phyloP scores from a whole-genome alignment of 179 eudicot genomes.

The Camellia oleifera region DNA sequence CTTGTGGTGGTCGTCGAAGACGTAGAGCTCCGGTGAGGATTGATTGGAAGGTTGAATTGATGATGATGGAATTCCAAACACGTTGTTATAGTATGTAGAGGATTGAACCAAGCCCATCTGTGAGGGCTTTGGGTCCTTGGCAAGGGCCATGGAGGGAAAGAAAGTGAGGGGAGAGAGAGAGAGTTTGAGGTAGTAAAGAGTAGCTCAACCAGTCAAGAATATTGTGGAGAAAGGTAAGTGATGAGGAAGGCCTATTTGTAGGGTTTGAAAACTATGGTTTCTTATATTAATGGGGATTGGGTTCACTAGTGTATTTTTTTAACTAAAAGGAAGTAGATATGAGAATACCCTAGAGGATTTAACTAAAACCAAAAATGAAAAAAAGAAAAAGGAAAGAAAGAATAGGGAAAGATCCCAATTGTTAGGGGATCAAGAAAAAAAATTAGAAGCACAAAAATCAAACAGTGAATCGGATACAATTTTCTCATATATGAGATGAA shows the following conservation, averaged over 20 bases:
- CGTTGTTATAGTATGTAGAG: conserved; percentile 35
- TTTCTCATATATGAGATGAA: too few relatives aligned
- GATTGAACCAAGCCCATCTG: too few relatives aligned
- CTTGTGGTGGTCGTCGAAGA: not conserved
- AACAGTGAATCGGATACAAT: too few relatives aligned
- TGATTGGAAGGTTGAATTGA: conserved; percentile 31
- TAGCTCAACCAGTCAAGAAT: not conserved
- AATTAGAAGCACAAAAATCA: too few relatives aligned
- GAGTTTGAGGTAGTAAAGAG: not conserved
- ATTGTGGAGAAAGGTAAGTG: not conserved
- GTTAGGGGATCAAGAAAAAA: conserved; percentile 22
- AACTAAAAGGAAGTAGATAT: not conserved
- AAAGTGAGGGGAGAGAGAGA: conserved; percentile 4
- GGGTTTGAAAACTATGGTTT: conserved; percentile 13
- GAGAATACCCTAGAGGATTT: too few relatives aligned
- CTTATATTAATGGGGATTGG: conserved; percentile 22
- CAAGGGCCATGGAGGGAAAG: conserved; percentile 49
- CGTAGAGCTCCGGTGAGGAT: conserved; percentile 18
- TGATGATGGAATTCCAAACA: conserved; percentile 28
- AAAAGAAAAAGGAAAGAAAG: too few relatives aligned
- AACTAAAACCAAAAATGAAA: too few relatives aligned
- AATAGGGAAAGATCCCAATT: not conserved
- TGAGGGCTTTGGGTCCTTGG: conserved; percentile 36
- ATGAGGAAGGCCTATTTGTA: conserved; percentile 13
- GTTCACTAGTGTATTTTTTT: not conserved